These are phyloP conservation scores for Xylaria sp. DNA, from an alignment of 2,329 filamentous ascomycete species.

Conservation along the genomic window DNA sequence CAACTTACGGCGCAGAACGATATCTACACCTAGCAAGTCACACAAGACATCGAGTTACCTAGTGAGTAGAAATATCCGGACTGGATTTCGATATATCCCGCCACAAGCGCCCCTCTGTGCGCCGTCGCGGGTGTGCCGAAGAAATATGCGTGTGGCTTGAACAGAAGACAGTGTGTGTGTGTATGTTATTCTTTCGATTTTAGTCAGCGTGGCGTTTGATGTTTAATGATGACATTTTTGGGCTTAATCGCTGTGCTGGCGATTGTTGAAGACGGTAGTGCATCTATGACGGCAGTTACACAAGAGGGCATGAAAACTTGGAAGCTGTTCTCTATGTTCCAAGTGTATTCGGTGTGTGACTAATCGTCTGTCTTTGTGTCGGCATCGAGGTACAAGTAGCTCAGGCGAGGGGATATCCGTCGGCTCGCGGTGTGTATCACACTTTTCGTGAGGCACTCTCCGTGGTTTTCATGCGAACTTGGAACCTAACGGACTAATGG, in stretches of 20 bases:
- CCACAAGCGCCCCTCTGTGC: background rate
- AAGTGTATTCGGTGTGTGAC: background rate
- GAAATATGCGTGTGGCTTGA: background rate
- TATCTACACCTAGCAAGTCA: background rate
- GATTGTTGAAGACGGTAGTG: background rate
- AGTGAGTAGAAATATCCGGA: background rate
- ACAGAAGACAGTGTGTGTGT: background rate
- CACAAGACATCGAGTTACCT: background rate
- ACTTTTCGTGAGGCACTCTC: background rate
- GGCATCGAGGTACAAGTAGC: background rate
- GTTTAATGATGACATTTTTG: background rate
- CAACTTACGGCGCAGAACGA: background rate
- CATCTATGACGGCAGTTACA: background rate
- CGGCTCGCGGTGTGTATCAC: too few species aligned
- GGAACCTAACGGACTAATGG: background rate
- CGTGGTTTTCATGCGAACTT: background rate
- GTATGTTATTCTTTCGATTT: background rate
- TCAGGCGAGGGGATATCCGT: background rate
- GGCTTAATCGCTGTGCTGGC: background rate
- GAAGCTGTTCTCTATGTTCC: background rate
- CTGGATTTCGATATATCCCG: slow-evolving; percentile 15
- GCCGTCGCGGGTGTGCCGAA: slow-evolving; percentile 1
- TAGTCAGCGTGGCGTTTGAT: background rate
- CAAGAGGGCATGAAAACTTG: background rate
- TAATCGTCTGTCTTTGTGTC: background rate